Conservation (phyloP, 805 yeast species). For the Kluyveromyces starmeri region DNA sequence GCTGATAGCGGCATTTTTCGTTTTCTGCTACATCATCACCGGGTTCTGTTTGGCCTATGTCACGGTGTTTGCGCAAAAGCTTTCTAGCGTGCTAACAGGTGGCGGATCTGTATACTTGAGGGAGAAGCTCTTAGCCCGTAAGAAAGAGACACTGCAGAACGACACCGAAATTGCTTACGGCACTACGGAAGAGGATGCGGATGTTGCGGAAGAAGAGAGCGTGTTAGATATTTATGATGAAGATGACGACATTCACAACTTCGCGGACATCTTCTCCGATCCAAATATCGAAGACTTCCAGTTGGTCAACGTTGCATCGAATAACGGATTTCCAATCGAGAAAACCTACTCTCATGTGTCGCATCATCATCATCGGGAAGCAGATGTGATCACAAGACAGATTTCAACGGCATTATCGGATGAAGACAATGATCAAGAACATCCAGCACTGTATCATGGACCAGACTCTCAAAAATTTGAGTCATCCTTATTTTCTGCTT, state of each 20-base stretch:
- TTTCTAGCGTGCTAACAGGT: conserved; percentile 15
- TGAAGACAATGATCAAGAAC: no score
- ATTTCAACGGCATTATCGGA: no score
- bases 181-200: conserved; percentile 9
- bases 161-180: conserved; percentile 13
- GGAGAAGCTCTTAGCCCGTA: no score
- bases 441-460: no score
- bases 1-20: conserved; percentile 65
- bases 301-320: conserved; percentile 6
- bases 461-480: no score
- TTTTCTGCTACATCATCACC: conserved; percentile 52
- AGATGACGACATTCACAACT: conserved; percentile 3
- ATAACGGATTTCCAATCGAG: conserved; percentile 2
- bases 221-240: neutral
- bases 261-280: conserved; percentile 1
- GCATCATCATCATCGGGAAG: no score
- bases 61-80: conserved; percentile 34
- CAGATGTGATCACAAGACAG: no score
- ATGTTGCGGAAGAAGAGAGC: conserved; percentile 1
- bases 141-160: conserved; percentile 13
- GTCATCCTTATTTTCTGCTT: no score
- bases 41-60: conserved; percentile 42
- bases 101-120: no score
- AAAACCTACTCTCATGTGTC: neutral
- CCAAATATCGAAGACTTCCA: conserved; percentile 6